Evolutionary conservation across 2,329 filamentous ascomycete species (phyloP).

Genomic region (Cytospora piceicola): DNA sequence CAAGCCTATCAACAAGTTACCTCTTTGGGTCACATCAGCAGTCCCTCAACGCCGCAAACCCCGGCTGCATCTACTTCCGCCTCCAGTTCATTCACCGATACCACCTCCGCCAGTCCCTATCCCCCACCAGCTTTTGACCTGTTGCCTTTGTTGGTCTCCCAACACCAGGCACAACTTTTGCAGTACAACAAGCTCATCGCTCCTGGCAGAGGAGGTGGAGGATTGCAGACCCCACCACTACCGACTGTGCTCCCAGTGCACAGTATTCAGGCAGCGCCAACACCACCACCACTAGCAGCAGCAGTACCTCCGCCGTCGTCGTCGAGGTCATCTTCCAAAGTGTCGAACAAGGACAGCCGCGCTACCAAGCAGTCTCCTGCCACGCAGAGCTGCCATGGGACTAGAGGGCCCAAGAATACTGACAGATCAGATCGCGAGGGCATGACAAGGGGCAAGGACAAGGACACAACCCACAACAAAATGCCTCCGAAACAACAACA

Average conservation of each 20-base stretch:
- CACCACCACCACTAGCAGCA: conserved; percentile 47
- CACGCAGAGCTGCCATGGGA: conserved; percentile 66
- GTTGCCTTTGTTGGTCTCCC: conserved; percentile 61
- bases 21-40: conserved; percentile 45
- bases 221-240: conserved; percentile 60
- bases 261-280: conserved; percentile 58
- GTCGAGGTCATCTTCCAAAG: conserved; percentile 63
- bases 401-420: conserved; percentile 58
- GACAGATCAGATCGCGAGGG: conserved; percentile 65
- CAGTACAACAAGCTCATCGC: conserved; percentile 70
- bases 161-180: conserved; percentile 65
- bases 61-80: conserved; percentile 39
- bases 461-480: conserved; percentile 48
- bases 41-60: conserved; percentile 39
- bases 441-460: conserved; percentile 57
- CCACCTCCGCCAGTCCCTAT: conserved; percentile 33
- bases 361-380: conserved; percentile 47
- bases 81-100: conserved; percentile 40
- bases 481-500: conserved; percentile 54
- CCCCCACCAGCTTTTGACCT: conserved; percentile 54
- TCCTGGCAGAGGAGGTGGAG: conserved; percentile 55
- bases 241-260: conserved; percentile 60
- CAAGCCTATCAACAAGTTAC: conserved; percentile 50
- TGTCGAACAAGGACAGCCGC: conserved; percentile 57
- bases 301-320: no score